Evolutionary conservation across 2,329 filamentous ascomycete genomes (phyloP).

Genomic region (Mycocentrospora acerina): DNA sequence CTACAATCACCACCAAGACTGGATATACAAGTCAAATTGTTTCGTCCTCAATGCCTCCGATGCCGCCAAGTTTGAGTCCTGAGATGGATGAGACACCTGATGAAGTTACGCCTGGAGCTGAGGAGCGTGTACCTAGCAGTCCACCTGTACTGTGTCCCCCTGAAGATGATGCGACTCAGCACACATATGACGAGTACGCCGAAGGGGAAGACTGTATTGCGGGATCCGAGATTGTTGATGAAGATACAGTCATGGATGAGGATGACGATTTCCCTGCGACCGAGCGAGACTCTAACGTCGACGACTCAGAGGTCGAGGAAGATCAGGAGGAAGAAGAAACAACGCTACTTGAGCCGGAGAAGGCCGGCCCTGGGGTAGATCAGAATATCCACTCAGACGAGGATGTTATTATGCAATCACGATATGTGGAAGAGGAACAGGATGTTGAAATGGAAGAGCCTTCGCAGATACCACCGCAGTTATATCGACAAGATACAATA

Average conservation of each 20-base stretch:
- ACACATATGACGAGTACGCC: conserved; percentile 23
- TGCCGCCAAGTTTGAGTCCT: conserved; percentile 28
- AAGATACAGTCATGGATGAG: conserved; percentile 21
- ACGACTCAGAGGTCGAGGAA: neutral
- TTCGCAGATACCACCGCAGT: conserved; percentile 8
- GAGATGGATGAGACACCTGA: conserved; percentile 8
- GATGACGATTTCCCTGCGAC: conserved; percentile 11
- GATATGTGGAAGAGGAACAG: conserved; percentile 4
- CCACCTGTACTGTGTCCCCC: conserved; percentile 27
- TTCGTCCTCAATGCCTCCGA: conserved; percentile 33
- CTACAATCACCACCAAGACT: conserved; percentile 31
- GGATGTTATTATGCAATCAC: neutral
- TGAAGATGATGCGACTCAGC: conserved; percentile 24
- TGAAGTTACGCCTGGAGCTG: conserved; percentile 15
- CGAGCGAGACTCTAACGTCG: neutral
- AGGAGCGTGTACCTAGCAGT: conserved; percentile 41
- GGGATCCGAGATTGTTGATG: conserved; percentile 8
- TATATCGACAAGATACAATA: conserved; percentile 30
- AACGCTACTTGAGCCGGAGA: conserved; percentile 10
- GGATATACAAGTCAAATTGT: conserved; percentile 34
- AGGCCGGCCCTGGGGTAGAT: conserved; percentile 9
- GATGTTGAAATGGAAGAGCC: conserved; percentile 1
- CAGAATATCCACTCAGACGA: conserved; percentile 2
- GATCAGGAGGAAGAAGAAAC: conserved; percentile 9
- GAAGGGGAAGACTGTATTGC: conserved; percentile 9